Evolutionary conservation across 108 stramenopile genomes (phyloP).

Genomic region (Aureococcus anophagefferens): DNA sequence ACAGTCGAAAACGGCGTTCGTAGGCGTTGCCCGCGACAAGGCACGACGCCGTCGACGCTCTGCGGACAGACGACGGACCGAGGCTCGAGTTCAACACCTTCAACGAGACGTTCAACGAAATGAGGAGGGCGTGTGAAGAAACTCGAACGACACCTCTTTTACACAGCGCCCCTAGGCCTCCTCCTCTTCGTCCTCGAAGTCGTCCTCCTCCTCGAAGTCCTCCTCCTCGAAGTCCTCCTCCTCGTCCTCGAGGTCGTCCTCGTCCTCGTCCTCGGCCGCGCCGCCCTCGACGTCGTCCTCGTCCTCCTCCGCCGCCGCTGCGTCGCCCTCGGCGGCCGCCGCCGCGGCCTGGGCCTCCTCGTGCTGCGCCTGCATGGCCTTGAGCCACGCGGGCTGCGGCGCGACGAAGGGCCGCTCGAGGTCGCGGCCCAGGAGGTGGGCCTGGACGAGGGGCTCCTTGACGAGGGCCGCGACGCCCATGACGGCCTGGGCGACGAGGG

Average conservation of each 20-base stretch:
- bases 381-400: neutral
- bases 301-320: neutral
- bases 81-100: no score
- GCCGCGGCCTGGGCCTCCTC: neutral
- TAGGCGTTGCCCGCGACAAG: no score
- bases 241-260: neutral
- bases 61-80: no score
- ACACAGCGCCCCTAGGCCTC: no score
- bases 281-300: neutral
- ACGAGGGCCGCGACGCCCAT: neutral
- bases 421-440: neutral
- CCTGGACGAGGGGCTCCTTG: neutral
- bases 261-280: neutral
- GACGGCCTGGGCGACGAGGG: neutral
- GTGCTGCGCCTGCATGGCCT: neutral
- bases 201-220: neutral
- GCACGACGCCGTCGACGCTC: no score
- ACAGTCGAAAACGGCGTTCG: no score
- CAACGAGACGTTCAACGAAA: no score
- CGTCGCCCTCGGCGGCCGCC: neutral
- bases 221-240: neutral
- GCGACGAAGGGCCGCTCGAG: neutral
- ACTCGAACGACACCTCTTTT: no score
- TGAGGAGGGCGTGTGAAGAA: no score
- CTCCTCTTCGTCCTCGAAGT: neutral